Evolutionary conservation across 140 eudicot genomes (phyloP).

Genomic region (Erigeron philadelphicus): DNA sequence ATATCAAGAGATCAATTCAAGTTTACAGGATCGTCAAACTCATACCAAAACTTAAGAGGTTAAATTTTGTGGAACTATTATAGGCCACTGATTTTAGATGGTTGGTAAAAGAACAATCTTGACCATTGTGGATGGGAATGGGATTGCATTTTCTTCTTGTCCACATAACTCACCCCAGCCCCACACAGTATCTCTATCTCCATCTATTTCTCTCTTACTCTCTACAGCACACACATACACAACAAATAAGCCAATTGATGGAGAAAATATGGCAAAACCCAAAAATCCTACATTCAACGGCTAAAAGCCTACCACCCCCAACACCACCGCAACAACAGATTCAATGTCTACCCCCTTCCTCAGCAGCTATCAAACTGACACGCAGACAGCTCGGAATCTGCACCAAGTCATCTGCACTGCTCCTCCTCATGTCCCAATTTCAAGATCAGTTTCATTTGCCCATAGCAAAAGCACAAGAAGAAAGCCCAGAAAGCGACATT

Average conservation of each 20-base stretch:
- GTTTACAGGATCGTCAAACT: too few relatives aligned
- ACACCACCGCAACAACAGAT: constrained; percentile 31
- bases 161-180: constrained; percentile 36
- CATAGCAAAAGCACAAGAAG: constrained; percentile 61
- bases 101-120: not conserved
- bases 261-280: constrained; percentile 37
- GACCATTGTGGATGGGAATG: constrained; percentile 34
- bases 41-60: too few relatives aligned
- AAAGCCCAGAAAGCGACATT: not conserved
- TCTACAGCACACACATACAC: constrained; percentile 16
- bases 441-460: constrained; percentile 38
- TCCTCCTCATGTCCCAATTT: constrained; percentile 48
- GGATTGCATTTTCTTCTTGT: constrained; percentile 34
- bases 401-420: constrained; percentile 51
- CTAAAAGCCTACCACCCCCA: constrained; percentile 25
- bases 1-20: too few relatives aligned
- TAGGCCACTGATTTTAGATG: too few relatives aligned
- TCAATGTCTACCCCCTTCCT: constrained; percentile 29
- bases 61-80: too few relatives aligned
- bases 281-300: constrained; percentile 35
- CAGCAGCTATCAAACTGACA: constrained; percentile 40
- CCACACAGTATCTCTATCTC: constrained; percentile 14
- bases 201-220: not conserved
- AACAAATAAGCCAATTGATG: constrained; percentile 19
- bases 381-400: constrained; percentile 58